Evolutionary conservation across 176 grass and related monocot species (phyloP), one percentile per base, ranked within the genome.

Genomic region (Alloteropsis semialata): DNA sequence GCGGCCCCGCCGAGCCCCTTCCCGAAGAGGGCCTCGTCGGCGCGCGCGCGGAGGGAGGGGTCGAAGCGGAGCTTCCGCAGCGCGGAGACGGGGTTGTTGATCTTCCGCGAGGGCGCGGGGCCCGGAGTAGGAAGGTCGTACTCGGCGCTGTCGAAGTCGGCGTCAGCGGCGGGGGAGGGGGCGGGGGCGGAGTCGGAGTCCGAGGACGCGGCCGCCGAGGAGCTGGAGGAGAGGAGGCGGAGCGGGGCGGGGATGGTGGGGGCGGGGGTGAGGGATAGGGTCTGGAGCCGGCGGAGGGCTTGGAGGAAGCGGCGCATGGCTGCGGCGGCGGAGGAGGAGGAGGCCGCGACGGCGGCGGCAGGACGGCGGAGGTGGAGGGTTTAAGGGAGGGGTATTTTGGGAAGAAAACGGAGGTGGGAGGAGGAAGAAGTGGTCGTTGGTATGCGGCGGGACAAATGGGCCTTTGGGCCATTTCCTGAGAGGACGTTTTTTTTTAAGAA

Each of bases 21-120:
- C 22, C 94, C 91, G 48, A 93, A 90, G 21, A 95, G 86, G 69
- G 73, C 90, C 79, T 89, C 89, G 45, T 98, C 92, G 49, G 88
- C 92, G 74, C 87, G 91, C 15, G 84, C 90, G 25, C 96, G 92
- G 79, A 95, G 86, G 60, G 89, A 81, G 65, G 84, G 80, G 55
- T 98, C 86, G 88, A 92, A 93, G 5, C 65, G 84, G 79, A 88
- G 65, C 65, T 78, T 88, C 28, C 77, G 56, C 11, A 75, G 43
- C 49, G 81, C 75, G 30, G 90, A 59, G 62, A 68, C 61, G 21
- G 82, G 61, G 87, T 76, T 62, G 6, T 48, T 46, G 69, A 50
- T 32, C 29, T 72, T 72, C 17, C 69, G 49, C 64, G 43, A 19
- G 33, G 78, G 79, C 18, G 63, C 42, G 5, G 85, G 72, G 10